Evolutionary conservation across 176 grass and related monocot species (phyloP).

Genomic region (Musa beccarii): DNA sequence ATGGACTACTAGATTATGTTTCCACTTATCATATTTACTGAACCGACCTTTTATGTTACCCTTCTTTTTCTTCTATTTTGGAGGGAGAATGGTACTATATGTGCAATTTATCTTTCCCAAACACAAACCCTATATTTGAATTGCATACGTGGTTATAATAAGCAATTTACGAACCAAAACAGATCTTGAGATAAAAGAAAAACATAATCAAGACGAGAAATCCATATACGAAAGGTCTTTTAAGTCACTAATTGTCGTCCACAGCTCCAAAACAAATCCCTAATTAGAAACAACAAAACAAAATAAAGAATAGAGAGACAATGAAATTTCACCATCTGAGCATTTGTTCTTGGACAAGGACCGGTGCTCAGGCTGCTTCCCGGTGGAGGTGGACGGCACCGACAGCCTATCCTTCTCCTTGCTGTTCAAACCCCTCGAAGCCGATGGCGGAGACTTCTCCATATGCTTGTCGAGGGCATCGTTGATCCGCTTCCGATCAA

Average conservation of each 20-base stretch:
- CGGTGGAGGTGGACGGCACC: slow-evolving; percentile 19
- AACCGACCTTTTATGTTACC: too few species aligned
- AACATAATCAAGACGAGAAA: too few species aligned
- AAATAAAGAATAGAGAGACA: not conserved
- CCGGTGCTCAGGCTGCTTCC: slow-evolving; percentile 38
- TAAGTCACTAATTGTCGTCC: not conserved
- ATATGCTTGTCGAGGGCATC: slow-evolving; percentile 37
- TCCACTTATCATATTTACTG: too few species aligned
- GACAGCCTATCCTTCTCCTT: slow-evolving; percentile 40
- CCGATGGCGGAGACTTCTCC: slow-evolving; percentile 29
- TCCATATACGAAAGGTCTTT: not conserved
- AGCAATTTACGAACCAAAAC: not conserved
- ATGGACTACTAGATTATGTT: too few species aligned
- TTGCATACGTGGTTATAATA: too few species aligned
- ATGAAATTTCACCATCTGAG: slow-evolving; percentile 29
- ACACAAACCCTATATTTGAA: too few species aligned
- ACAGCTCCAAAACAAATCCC: not conserved
- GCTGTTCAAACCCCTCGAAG: slow-evolving; percentile 30
- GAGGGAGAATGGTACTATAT: too few species aligned
- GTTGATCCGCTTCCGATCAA: slow-evolving; percentile 42
- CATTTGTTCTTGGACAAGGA: slow-evolving; percentile 39
- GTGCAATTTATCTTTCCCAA: too few species aligned
- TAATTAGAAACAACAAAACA: not conserved
- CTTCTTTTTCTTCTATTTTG: too few species aligned
- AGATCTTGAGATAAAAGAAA: not conserved